Base-by-base conservation (phyloP, 352 stramenopile species). In the Globisporangium camurandrum region DNA sequence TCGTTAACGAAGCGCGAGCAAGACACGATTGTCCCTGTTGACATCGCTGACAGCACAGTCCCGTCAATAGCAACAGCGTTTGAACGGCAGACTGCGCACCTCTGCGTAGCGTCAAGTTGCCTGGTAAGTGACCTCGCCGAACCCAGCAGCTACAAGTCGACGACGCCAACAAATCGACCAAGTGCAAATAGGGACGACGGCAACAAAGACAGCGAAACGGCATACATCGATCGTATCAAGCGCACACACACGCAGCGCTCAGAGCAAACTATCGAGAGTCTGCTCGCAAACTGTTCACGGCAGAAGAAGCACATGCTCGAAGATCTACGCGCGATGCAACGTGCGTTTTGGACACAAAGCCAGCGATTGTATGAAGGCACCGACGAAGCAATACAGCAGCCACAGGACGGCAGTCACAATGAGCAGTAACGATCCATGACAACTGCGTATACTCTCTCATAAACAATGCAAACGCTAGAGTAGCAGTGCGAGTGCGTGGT, bases 291-390 rank as follows among this genome's bases (percentile, higher is more conserved):
- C 51, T 74, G 51, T 22, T 59, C 53, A 12, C 50, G 49, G n/a
- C 66, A 75, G 48, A 68, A 67, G 36, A 43, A 44, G 12, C 54
- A 47, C 45, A 33, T 75, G 5, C 48, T 56, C 5, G 63, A 74
- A 17, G 61, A 71, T 14, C 40, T 78, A 2, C 59, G 61, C 16
- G 46, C 49, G 38, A 43, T 71, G 8, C 57, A 75, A 38, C 47
- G 34, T n/a, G 24, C 66, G 2, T 75, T 78, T 24, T 78, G 68
- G 68, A 16, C 23, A 1, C 47, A 53, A 5, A 55, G 62, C 41
- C 57, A 39, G 9, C 34, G 34, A 17, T 17, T 39, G 34, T 39
- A n/a, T n/a, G n/a, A n/a, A n/a, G n/a, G n/a, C n/a, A n/a, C n/a
- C n/a, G n/a, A n/a, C n/a, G 33, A 10, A 38, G n/a, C 33, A 38